Base-by-base conservation (phyloP, 768 basidiomycete species). In the Mrakia hoshinonis region DNA sequence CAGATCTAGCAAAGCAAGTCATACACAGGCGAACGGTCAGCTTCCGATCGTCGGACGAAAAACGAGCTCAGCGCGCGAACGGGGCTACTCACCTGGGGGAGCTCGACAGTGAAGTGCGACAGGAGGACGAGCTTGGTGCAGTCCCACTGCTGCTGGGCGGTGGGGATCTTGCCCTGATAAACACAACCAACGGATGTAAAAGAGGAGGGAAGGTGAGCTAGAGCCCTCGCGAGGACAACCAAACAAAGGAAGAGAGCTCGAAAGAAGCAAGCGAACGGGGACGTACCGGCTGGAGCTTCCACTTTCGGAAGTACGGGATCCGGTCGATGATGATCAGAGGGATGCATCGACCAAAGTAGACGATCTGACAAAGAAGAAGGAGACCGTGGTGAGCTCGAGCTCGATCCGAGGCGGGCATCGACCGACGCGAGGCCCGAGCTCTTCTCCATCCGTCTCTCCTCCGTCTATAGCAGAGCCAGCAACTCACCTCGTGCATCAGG, bases 261-360 rank as follows among this genome's bases (percentile, higher is more conserved):
- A 36, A 15, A 26, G 55, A 38, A 4, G 11, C 11, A 15, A 36
- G 67, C 6, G 43, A n/a, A 48, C 7, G 29, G 60, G 75, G 78
- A 75, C 81, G 69, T 39, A 82, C 84, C 4, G 91, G 87, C 78
- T 98, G 95, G 4, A 98, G 83, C 80, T 98, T 98, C 90, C 90
- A 98, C 80, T 85, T 84, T 60, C 85, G 85, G 82, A 98, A 99
- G 82, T 92, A 97, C 0, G 92, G 92, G 43, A 93, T 91, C 2
- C 87, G 82, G 80, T 99, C 96, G 78, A 97, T 88, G 80, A 96
- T 89, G 75, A 97, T 89, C 91, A 92, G 96, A 0, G 94, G 96
- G 22, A 98, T 79, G 74, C 88, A 88, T 29, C 96, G 89, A 48
- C 95, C 96, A 77, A 99, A 99, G 82, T 99, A 99, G 11, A 97